These are phyloP conservation scores for Psilocybe subaeruginosa DNA, from an alignment of 768 basidiomycete species.

Conservation along the genomic window DNA sequence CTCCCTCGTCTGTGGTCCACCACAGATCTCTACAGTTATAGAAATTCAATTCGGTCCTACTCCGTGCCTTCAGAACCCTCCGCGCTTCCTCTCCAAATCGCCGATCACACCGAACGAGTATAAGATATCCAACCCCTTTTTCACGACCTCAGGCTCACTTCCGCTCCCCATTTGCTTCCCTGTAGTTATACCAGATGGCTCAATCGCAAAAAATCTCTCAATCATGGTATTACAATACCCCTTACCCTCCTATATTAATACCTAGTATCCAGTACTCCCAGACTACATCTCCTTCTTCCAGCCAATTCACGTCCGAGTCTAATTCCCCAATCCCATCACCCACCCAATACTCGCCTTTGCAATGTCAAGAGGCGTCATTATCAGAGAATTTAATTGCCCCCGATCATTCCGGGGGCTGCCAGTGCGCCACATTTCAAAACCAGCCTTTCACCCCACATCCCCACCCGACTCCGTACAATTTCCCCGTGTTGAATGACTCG, in stretches of 20 bases:
- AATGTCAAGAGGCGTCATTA: neutral
- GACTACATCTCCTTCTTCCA: constrained; percentile 5
- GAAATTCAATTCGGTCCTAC: constrained; percentile 11
- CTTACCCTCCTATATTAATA: constrained; percentile 5
- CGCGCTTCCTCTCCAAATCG: constrained; percentile 13
- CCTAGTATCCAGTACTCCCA: neutral
- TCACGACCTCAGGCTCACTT: neutral
- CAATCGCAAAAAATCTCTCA: neutral
- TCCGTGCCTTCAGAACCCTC: constrained; percentile 15
- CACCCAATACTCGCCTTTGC: neutral
- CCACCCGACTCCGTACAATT: too few relatives aligned
- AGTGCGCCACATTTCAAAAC: neutral
- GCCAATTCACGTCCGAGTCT: constrained; percentile 8
- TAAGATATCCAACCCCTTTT: constrained; percentile 1
- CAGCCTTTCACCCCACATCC: too few relatives aligned
- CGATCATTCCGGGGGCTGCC: neutral
- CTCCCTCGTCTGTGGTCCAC: neutral
- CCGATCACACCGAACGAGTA: constrained; percentile 14
- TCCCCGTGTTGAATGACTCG: neutral
- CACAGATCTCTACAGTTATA: constrained; percentile 16
- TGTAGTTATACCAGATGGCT: neutral
- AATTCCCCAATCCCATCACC: neutral
- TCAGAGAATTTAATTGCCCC: neutral
- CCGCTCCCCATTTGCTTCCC: neutral
- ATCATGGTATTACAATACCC: neutral